These are phyloP conservation scores for Parafenestella ontariensis DNA, from an alignment of 2,329 filamentous ascomycete genomes.

Conservation along the genomic window DNA sequence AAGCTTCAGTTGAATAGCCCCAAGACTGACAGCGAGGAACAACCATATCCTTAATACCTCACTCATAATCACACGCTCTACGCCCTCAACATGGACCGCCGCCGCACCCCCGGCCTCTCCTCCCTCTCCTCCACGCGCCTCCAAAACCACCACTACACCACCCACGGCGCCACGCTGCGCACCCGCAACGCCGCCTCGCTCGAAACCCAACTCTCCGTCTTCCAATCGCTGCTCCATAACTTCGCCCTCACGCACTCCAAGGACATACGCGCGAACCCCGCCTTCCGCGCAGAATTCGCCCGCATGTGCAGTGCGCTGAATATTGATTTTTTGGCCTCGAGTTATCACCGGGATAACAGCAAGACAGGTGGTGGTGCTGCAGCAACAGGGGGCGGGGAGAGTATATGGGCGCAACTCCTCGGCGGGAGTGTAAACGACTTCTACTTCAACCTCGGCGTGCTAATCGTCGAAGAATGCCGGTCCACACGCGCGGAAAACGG, in stretches of 20 bases:
- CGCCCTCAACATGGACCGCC: slow-evolving; percentile 52
- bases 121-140: slow-evolving; percentile 67
- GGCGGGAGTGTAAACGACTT: slow-evolving; percentile 96
- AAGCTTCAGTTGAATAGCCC: too few species aligned
- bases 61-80: too few species aligned
- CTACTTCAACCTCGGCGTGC: slow-evolving; percentile 96
- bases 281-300: slow-evolving; percentile 94
- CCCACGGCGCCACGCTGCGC: slow-evolving; percentile 86
- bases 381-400: slow-evolving; percentile 62
- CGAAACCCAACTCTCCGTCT: slow-evolving; percentile 91
- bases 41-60: too few species aligned
- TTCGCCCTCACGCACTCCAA: slow-evolving; percentile 94
- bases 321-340: slow-evolving; percentile 82
- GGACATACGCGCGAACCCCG: slow-evolving; percentile 94
- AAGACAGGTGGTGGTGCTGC: slow-evolving; percentile 20
- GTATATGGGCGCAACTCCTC: slow-evolving; percentile 91
- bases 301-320: slow-evolving; percentile 98
- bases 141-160: slow-evolving; percentile 86
- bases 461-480: slow-evolving; percentile 90
- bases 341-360: slow-evolving; percentile 54
- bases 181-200: slow-evolving; percentile 84
- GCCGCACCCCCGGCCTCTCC: slow-evolving; percentile 86
- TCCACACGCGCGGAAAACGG: slow-evolving; percentile 89
- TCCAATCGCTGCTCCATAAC: slow-evolving; percentile 92
- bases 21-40: too few species aligned